Percentiles rank a stretch among this genome's conserved stretches.
Conservation (phyloP, 2,329 filamentous ascomycete genomes). For the Paecilomyces dactylethromorphus region DNA sequence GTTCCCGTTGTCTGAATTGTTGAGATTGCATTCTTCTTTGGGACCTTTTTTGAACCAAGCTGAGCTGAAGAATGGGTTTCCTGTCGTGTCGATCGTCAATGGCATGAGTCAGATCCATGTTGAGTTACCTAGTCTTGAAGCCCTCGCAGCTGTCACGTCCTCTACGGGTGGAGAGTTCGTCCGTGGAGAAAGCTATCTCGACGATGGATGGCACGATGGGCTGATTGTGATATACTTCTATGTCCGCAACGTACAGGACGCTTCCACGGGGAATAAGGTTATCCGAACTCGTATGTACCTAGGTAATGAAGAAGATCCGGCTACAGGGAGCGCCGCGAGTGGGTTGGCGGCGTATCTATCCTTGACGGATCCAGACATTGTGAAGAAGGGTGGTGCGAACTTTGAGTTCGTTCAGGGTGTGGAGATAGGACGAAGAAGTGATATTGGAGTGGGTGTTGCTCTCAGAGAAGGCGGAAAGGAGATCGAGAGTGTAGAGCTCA, state of each 20-base stretch:
- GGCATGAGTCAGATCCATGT: conserved; percentile 56
- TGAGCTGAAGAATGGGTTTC: conserved; percentile 9
- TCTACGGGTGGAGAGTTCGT: conserved; percentile 18
- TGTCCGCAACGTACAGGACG: conserved; percentile 46
- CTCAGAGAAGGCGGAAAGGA: conserved; percentile 13
- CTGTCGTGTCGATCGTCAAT: conserved; percentile 33
- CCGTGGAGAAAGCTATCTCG: conserved; percentile 17
- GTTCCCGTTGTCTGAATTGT: conserved; percentile 16
- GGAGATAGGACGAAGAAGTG: conserved; percentile 54
- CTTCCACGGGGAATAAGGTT: conserved; percentile 41
- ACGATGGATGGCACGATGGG: conserved; percentile 26
- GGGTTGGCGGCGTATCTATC: conserved; percentile 52
- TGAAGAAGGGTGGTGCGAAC: conserved; percentile 22
- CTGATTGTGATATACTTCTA: conserved; percentile 26
- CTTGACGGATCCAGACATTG: conserved; percentile 30
- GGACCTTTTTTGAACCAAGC: conserved; percentile 11
- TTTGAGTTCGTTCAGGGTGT: conserved; percentile 59
- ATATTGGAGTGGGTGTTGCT: conserved; percentile 28
- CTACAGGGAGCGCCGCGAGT: conserved; percentile 53
- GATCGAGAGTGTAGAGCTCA: conserved; percentile 28
- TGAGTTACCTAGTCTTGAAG: conserved; percentile 53
- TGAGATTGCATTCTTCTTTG: conserved; percentile 20
- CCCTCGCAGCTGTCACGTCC: conserved; percentile 39
- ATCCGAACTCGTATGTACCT: conserved; percentile 27
- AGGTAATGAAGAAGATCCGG: conserved; percentile 23